Evolutionary conservation across 345 rosid species (phyloP).

Genomic region (Eucalyptus marginata): DNA sequence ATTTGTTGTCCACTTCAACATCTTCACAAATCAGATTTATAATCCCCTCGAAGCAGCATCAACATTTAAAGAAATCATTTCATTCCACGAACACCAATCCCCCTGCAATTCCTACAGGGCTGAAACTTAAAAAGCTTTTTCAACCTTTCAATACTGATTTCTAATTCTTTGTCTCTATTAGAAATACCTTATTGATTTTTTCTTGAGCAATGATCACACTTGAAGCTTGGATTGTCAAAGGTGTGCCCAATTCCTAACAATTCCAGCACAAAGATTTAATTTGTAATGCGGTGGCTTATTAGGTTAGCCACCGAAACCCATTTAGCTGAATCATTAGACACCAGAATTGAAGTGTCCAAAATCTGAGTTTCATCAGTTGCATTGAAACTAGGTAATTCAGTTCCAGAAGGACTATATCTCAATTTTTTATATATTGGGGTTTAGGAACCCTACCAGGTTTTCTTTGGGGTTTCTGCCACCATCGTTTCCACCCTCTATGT

Average conservation of each 20-base stretch:
- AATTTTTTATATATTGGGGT: neutral
- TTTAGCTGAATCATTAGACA: neutral
- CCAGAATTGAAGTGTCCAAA: neutral
- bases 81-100: neutral
- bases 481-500: neutral
- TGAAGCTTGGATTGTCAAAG: neutral
- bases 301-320: neutral
- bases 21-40: neutral
- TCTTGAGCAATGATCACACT: fast-evolving
- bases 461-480: neutral
- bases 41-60: neutral
- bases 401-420: neutral
- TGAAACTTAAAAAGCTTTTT: neutral
- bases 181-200: neutral
- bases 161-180: neutral
- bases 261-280: neutral
- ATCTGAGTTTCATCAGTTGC: neutral
- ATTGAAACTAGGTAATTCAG: neutral
- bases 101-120: neutral
- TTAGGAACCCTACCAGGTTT: neutral
- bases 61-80: neutral
- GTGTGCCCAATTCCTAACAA: neutral
- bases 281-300: neutral
- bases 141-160: neutral
- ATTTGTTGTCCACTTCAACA: neutral